Evolutionary conservation across 2,329 filamentous ascomycete species (phyloP), one percentile per base, ranked within the genome.

Genomic region (Fonsecaea monophora): DNA sequence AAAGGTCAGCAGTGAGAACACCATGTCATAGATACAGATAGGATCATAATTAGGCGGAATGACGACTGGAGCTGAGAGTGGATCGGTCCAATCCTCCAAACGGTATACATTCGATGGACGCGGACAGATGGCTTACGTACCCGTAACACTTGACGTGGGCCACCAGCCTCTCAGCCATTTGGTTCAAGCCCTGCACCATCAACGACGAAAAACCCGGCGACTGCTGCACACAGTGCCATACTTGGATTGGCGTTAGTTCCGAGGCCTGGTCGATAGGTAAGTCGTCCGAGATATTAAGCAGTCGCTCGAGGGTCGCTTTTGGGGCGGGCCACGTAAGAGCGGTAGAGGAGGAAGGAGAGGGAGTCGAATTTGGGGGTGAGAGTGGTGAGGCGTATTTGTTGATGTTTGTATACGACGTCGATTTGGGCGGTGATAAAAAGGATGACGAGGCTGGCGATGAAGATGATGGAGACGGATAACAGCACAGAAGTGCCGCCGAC

Each of bases 211-310:
- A 75, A 8, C 69, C 69, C 2, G 70, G 65, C 64, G 76, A 73
- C 25, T 64, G 56, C 12, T 70, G 70, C 8, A 79, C 72, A 25
- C 73, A 66, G 53, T 76, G 72, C 77, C 77, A 78, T 3, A 75
- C 77, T 62, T 80, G 78, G 1, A 79, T 74, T 0, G 78, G 78
- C 1, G 77, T 80, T 2, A 79, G 60, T 38, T 78, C 76, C 9
- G 71, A 71, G 4, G 70, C 66, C n/a, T 53, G 58, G 25, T 67
- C 4, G 73, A 71, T 37, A 62, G 73, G 50, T 71, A 71, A 40
- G 50, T 69, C 4, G n/a, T 62, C 54, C 32, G 73, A 69, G n/a
- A 69, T 72, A 6, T 61, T 54, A 3, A 68, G 53, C 2, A 68
- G 64, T 3, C 55, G 59, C 10, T 57, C 34, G n/a, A 68, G 60